Evolutionary conservation across 2,329 filamentous ascomycete genomes (phyloP).

Genomic region (Magnaporthiopsis incrustans): DNA sequence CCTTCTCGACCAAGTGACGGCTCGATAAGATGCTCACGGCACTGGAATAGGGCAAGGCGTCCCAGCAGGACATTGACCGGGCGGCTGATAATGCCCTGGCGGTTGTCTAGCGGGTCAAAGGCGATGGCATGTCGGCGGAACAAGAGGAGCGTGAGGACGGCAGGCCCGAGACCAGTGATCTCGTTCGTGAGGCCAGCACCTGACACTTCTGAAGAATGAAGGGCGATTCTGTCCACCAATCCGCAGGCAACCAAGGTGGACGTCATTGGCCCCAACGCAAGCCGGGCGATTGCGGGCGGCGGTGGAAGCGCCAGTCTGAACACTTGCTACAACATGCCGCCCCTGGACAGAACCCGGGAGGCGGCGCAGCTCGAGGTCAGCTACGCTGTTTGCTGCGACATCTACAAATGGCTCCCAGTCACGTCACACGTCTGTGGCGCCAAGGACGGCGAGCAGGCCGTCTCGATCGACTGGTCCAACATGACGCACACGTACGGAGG

Average conservation of each 20-base stretch:
- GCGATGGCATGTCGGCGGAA: slow-evolving; percentile 49
- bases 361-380: slow-evolving; percentile 46
- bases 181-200: slow-evolving; percentile 53
- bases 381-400: slow-evolving; percentile 56
- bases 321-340: slow-evolving; percentile 59
- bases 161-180: slow-evolving; percentile 45
- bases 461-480: no score
- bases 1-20: slow-evolving; percentile 45
- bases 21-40: slow-evolving; percentile 49
- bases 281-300: slow-evolving; percentile 58
- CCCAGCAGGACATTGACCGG: slow-evolving; percentile 41
- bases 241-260: slow-evolving; percentile 49
- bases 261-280: slow-evolving; percentile 60
- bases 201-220: slow-evolving; percentile 59
- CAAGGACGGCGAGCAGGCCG: slow-evolving; percentile 46
- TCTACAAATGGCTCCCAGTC: slow-evolving; percentile 57
- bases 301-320: slow-evolving; percentile 62
- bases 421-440: slow-evolving; percentile 52
- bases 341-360: slow-evolving; percentile 52
- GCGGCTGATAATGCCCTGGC: slow-evolving; percentile 54
- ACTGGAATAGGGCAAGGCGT: slow-evolving; percentile 38
- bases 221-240: slow-evolving; percentile 50
- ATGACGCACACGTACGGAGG: slow-evolving; percentile 61
- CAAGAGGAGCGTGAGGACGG: slow-evolving; percentile 49
- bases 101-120: slow-evolving; percentile 53